Evolutionary conservation across 2,329 filamentous ascomycete species (phyloP), one percentile per base, ranked within the genome.

Genomic region (Fusarium sp.): DNA sequence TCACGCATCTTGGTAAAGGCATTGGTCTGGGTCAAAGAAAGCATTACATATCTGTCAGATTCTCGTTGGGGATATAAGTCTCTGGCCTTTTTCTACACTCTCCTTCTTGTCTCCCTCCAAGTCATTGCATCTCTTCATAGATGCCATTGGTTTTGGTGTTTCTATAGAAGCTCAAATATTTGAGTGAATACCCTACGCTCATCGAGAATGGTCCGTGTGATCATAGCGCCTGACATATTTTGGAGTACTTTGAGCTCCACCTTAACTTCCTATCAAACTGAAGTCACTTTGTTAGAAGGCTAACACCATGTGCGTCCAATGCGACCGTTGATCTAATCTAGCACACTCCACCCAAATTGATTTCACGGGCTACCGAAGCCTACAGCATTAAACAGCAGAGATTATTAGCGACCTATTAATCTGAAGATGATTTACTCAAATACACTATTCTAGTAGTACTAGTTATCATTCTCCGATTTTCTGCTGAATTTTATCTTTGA

Each of bases 251-350:
- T 20, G 2, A 3, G 0, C 22, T 2, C 11, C 11, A 32, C 28
- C 15, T 22, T 0, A 4, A 9, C 18, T 10, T 0, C 9, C 5
- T 2, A 13, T 13, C 11, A 11, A 4, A 1, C 1, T 15, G 0
- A 51, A 24, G 48, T 24, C 35, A 2, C 5, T 39, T 17, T 22
- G 35, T 39, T 54, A 39, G 24, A 17, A 17, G 14, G 2, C 20
- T 54, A 38, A 38, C 51, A 39, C n/a, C 12, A 11, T 3, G 11
- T 6, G 5, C 5, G 11, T 13, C n/a, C 42, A 8, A 12, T 44
- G 42, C 5, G 6, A 44, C 15, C 10, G 0, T 44, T 24, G n/a
- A 13, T 24, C n/a, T 18, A 12, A 24, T 2, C 18, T 6, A 8
- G 17, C 44, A 3, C 30, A 32, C 30, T 32, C 30, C 30, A 32